These are phyloP conservation scores for Schrenkiella parvula DNA, from an alignment of 345 rosid genomes.

Conservation along the genomic window DNA sequence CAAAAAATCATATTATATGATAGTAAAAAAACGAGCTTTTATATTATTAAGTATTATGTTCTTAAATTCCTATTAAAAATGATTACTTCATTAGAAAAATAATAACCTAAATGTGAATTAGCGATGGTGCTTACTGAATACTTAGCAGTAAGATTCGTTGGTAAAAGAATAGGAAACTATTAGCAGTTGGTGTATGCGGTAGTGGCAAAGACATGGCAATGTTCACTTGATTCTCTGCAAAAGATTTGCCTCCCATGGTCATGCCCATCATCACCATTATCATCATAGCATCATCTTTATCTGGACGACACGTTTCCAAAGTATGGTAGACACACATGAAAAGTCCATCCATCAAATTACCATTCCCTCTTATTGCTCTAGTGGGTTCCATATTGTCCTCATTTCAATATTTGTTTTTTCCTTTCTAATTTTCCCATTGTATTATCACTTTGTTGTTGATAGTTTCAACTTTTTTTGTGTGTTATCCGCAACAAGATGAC, in stretches of 20 bases:
- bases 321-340: slow-evolving; percentile 26
- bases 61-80: neutral
- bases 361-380: slow-evolving; percentile 26
- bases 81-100: neutral
- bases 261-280: slow-evolving; percentile 25
- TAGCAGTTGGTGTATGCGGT: neutral
- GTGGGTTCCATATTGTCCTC: slow-evolving; percentile 29
- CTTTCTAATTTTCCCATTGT: neutral
- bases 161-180: neutral
- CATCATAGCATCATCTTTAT: slow-evolving; percentile 17
- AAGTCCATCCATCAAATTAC: slow-evolving; percentile 4
- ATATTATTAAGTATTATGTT: neutral
- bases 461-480: neutral
- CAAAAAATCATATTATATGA: neutral
- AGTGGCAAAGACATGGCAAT: slow-evolving; percentile 27
- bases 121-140: neutral
- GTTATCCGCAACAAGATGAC: neutral
- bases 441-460: neutral
- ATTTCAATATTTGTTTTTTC: neutral
- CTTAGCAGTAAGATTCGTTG: slow-evolving; percentile 8
- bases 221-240: slow-evolving; percentile 31
- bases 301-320: slow-evolving; percentile 22
- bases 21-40: neutral
- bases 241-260: slow-evolving; percentile 29
- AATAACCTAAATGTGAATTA: neutral